Evolutionary conservation across 2,329 filamentous ascomycete genomes (phyloP), one percentile per base, ranked within the genome.

Genomic region (Aspergillus sp.): DNA sequence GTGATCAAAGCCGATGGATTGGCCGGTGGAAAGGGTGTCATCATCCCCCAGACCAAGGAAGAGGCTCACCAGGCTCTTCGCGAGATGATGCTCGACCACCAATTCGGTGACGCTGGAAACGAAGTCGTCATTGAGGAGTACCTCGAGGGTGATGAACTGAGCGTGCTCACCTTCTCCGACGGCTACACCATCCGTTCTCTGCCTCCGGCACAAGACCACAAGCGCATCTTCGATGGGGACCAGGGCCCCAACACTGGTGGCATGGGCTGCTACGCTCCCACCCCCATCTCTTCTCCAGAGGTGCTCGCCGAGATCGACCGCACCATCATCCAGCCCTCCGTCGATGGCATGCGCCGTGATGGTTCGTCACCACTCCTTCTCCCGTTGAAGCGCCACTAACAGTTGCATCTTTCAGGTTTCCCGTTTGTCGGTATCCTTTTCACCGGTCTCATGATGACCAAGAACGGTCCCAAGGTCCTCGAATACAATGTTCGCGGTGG

Each of bases 221-320:
- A 99, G 81, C 85, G 91, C 57, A 91, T 95, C 59, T 89, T 88
- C 49, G 94, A 99, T 65, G 90, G 89, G 50, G 93, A 97, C 68
- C 81, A 84, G 46, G 94, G 94, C 1, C 89, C 91, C 34, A 97
- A 97, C 76, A 97, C 94, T 2, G 94, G 93, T 54, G 94, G 94
- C 38, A 97, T 97, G 94, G 94, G 94, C 47, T 96, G 91, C 69
- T 97, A 97, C 72, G 91, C 92, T 14, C 89, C 89, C n/a, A 95
- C 92, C 1, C 88, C 84, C 58, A 87, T 92, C 63, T 86, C 88
- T 25, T 88, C 87, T 0, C 82, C 85, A 47, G 84, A 87, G 56
- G 79, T 96, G n/a, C 81, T 94, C 16, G 87, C 87, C 16, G 81
- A 86, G 55, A 85, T 99, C 56, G 88, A 97, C 68, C 80, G 81